Base-by-base conservation (phyloP, 2,329 filamentous ascomycete species). In the Ophiocordyceps sinensis region DNA sequence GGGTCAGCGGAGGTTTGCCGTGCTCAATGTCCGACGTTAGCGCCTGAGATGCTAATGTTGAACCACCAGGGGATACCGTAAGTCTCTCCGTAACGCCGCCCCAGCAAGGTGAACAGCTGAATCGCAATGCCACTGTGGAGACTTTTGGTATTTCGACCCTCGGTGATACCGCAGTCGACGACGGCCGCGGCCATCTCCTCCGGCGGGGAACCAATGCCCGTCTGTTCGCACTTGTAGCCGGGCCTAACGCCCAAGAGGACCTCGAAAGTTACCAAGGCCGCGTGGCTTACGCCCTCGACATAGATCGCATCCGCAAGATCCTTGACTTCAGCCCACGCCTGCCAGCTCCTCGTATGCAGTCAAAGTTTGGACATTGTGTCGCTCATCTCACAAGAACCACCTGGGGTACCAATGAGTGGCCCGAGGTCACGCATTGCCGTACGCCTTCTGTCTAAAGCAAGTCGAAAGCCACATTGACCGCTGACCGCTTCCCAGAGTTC, bases 271-370 rank as follows among this genome's bases (percentile, higher is more conserved):
- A 94, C 53, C 76, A 83, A 51, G 73, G 74, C 34, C 77, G 86
- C 26, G 63, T 98, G 42, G 87, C 88, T 9, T 66, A 80, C 14
- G 91, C 91, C 3, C 68, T 96, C 40, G 74, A 84, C n/a, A 71
- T 96, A 45, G 79, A 94, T 54, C 77, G 76, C 37, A 67, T 74
- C 28, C 68, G 72, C 23, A 75, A 76, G 45, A 65, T 94, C 13
- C 66, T 94, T 28, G 70, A 71, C 34, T 78, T 76, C 47, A 59
- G 59, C 28, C 47, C 46, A 7, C 34, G 29, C 8, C 32, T 28
- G 26, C 31, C 41, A 12, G 41, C 32, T 15, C 32, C 5, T 5
- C 7, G 14, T 10, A 10, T 17, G 3, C 32, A n/a, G 17, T 15
- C 9, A 15, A 35, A 15, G 17, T 14, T 5, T 9, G 5, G 14